These are phyloP conservation scores for Talaromyces islandicus DNA, from an alignment of 2,329 filamentous ascomycete species.

Conservation along the genomic window DNA sequence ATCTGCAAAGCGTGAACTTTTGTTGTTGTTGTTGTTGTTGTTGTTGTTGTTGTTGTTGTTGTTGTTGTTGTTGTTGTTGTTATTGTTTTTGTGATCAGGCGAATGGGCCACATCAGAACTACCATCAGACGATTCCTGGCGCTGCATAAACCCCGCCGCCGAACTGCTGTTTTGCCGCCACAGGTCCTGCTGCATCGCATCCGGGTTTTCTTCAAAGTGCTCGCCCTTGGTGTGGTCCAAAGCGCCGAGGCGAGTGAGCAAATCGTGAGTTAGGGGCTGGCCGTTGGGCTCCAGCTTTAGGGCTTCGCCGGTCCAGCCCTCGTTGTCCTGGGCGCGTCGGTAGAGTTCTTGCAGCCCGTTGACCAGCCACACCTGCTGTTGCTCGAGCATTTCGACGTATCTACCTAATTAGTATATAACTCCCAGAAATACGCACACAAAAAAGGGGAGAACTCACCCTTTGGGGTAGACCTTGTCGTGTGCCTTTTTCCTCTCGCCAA, in stretches of 20 bases:
- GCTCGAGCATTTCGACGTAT: conserved; percentile 62
- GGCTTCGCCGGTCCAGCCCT: conserved; percentile 51
- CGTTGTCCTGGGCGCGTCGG: conserved; percentile 44
- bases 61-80: conserved; percentile 2
- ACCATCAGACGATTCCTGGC: conserved; percentile 51
- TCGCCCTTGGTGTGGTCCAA: conserved; percentile 49
- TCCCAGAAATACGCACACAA: not conserved
- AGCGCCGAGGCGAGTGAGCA: conserved; percentile 54
- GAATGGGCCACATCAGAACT: conserved; percentile 52
- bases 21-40: conserved; percentile 1
- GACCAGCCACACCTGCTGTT: conserved; percentile 58
- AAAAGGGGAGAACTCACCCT: conserved; percentile 49
- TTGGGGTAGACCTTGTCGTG: conserved; percentile 65
- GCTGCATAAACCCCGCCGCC: conserved; percentile 41
- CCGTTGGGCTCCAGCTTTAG: conserved; percentile 48
- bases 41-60: conserved; percentile 2
- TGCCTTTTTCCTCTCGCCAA: conserved; percentile 60
- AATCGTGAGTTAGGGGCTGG: conserved; percentile 58
- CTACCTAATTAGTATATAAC: conserved; percentile 27
- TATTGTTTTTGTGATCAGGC: conserved; percentile 20
- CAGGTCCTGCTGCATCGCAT: conserved; percentile 50
- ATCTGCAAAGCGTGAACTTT: conserved; percentile 8
- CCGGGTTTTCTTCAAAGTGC: conserved; percentile 54
- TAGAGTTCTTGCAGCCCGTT: conserved; percentile 57
- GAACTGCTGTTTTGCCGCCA: conserved; percentile 41